Conservation (phyloP, 768 basidiomycete genomes). For the Collybia sordida region DNA sequence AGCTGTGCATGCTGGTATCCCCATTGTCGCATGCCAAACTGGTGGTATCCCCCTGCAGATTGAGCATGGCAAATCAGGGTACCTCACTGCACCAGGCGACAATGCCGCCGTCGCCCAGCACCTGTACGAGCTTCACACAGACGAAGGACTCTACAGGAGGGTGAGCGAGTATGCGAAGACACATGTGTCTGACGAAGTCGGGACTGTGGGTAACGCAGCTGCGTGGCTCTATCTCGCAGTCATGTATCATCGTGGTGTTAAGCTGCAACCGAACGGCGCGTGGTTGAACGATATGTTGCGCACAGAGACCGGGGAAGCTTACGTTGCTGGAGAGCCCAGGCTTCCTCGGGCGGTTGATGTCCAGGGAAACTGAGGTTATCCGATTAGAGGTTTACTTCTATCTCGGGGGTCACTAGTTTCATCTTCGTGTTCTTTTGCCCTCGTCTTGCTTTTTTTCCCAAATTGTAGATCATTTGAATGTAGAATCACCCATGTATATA, state of each 20-base stretch:
- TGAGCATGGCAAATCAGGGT: slow-evolving; percentile 85
- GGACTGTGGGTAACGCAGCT: slow-evolving; percentile 78
- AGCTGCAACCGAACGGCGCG: slow-evolving; percentile 76
- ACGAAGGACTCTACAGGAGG: slow-evolving; percentile 60
- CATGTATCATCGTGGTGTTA: slow-evolving; percentile 75
- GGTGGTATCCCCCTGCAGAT: slow-evolving; percentile 96
- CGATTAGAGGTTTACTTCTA: neutral
- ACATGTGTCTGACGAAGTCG: slow-evolving; percentile 82
- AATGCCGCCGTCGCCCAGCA: slow-evolving; percentile 73
- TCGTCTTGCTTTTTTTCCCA: neutral
- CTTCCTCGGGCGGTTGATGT: slow-evolving; percentile 55
- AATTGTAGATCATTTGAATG: too few relatives aligned
- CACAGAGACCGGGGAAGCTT: slow-evolving; percentile 72
- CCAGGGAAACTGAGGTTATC: slow-evolving; percentile 35
- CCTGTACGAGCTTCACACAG: slow-evolving; percentile 75
- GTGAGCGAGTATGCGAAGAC: slow-evolving; percentile 70
- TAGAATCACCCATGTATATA: neutral
- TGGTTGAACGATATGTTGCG: slow-evolving; percentile 85
- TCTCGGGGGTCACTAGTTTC: neutral
- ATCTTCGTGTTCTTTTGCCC: neutral
- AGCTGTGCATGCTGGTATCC: slow-evolving; percentile 88
- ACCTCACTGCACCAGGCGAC: slow-evolving; percentile 76
- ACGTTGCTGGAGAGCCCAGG: slow-evolving; percentile 65
- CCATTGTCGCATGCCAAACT: slow-evolving; percentile 79
- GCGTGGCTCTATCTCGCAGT: slow-evolving; percentile 69